Evolutionary conservation across 805 yeast species (phyloP), one percentile per base, ranked within the genome.

Genomic region (Monosporozyma siamensis): DNA sequence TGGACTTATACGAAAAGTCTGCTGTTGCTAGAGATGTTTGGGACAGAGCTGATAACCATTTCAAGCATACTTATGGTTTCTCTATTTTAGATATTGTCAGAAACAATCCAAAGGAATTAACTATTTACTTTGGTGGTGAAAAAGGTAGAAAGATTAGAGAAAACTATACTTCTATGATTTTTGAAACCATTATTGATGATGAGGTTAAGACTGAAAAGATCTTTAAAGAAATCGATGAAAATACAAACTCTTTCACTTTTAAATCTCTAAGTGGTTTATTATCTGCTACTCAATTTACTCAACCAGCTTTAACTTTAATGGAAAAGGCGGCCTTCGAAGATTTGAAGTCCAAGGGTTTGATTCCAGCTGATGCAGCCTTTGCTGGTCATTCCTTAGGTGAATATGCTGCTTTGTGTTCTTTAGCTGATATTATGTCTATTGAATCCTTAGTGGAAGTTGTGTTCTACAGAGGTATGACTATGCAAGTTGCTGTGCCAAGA

Each of bases 341-440:
- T 66, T 85, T 92, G 82, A 89, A 82, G 69, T 68, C 95, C 37
- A 87, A 86, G 76, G 97, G 98, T 29, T 76, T 92, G 64, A 90
- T 92, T 59, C 97, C 96, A 43, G 78, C 82, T 38, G 94, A 87
- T 56, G 80, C 89, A 47, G 80, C 90, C 70, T 92, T 92, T 67
- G 99, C 99, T 51, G 99, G 99, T 66, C 99, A 92, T 75, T 92
- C 98, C 9, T 78, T 92, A 56, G 99, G 99, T 72, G 99, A 92
- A 69, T 92, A 92, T 66, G 92, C 97, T 53, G 97, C 99, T 12
- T 76, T 92, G 60, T 87, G 97, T 14, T 88, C 98, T 22, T 74
- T 92, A 58, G 98, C 96, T 42, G 95, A 92, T 64, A 97, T 94
- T 46, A 90, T 92, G 97, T 95, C 97, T 39, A 88, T 92, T 56